A percentile compares a stretch with the other conserved stretches of the same genome.
Conservation (phyloP, 352 stramenopile genomes). For the Globisporangium spiculum region DNA sequence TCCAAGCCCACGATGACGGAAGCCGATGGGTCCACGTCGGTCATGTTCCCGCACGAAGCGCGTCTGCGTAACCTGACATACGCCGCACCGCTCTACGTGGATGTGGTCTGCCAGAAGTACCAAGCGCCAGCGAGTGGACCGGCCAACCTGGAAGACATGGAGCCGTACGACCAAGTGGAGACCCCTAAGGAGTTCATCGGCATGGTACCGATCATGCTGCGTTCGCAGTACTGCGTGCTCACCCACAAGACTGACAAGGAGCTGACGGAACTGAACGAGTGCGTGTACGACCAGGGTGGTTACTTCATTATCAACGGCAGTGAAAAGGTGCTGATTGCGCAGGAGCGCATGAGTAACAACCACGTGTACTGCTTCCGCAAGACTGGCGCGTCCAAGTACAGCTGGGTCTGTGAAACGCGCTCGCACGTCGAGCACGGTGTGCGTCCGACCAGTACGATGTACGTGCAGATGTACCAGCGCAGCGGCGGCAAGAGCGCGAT, state of each 20-base stretch:
- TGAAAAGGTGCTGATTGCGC: constrained; percentile 98
- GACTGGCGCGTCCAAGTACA: constrained; percentile 96
- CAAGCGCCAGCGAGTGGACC: constrained; percentile 56
- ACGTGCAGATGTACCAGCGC: constrained; percentile 99
- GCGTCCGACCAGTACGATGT: constrained; percentile 96
- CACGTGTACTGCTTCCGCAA: constrained; percentile 99
- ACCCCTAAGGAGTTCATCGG: constrained; percentile 95
- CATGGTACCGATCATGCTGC: constrained; percentile 98
- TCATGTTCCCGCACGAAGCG: constrained; percentile 99
- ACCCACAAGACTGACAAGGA: constrained; percentile 92
- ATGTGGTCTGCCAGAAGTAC: constrained; percentile 95
- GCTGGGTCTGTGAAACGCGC: constrained; percentile 95
- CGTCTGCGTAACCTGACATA: constrained; percentile 99
- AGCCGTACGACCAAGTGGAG: constrained; percentile 85
- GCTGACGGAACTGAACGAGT: constrained; percentile 95
- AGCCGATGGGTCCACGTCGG: constrained; percentile 95
- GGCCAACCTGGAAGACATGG: constrained; percentile 82
- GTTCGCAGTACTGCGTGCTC: constrained; percentile 95
- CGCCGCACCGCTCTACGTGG: constrained; percentile 97
- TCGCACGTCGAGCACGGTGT: constrained; percentile 96
- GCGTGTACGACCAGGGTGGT: constrained; percentile 99
- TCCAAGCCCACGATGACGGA: constrained; percentile 97
- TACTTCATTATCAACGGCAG: constrained; percentile 99
- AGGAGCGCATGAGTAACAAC: constrained; percentile 99
- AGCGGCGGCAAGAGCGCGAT: constrained; percentile 92